Base-by-base conservation (phyloP, 345 rosid genomes). In the Arabidopsis arenosa region DNA sequence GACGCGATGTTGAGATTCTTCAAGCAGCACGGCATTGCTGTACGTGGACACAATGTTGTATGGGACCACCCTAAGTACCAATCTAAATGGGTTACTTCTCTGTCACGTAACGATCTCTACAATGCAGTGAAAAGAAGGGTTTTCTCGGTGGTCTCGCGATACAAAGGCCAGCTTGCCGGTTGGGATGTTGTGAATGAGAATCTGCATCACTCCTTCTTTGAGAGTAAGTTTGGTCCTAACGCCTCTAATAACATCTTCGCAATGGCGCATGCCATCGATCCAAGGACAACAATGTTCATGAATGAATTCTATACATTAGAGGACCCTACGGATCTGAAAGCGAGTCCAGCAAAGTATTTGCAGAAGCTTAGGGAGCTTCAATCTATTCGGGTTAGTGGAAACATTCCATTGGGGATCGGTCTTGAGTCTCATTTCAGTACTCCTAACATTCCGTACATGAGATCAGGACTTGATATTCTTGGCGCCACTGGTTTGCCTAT, bases 121-220 rank as follows among this genome's bases (percentile, higher is more conserved):
- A 37, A 59, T 0, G 30, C 45, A 2, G 45, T 59, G 30, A 59
- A 59, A 59, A 45, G 7, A 36, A 59, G 63, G 45, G 28, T 17
- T 15, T 9, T 9, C 44, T 35, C 43, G 4, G 63, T 58, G 28
- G 63, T 58, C 14, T 58, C 44, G 0, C 63, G 44, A 39, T 59
- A 59, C 44, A 36, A 17, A 59, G 63, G 63, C 2, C 14, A 35
- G 45, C 28, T 36, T 59, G 3, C 7, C 0, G 14, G 63, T 59
- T 36, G 45, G 63, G 63, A 58, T 9, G 63, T 58, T 36, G 43
- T 58, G 5, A 59, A 36, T 59, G 63, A 59, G 63, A 59, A 59
- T 59, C 63, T 59, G 8, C 63, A 59, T 59, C 15, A 9, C 7
- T 35, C 44, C 44, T 59, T 35, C 44, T 59, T 15, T 59, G 28